Evolutionary conservation across 441 rosid genomes (phyloP).

Genomic region (Euphorbia celastroides): DNA sequence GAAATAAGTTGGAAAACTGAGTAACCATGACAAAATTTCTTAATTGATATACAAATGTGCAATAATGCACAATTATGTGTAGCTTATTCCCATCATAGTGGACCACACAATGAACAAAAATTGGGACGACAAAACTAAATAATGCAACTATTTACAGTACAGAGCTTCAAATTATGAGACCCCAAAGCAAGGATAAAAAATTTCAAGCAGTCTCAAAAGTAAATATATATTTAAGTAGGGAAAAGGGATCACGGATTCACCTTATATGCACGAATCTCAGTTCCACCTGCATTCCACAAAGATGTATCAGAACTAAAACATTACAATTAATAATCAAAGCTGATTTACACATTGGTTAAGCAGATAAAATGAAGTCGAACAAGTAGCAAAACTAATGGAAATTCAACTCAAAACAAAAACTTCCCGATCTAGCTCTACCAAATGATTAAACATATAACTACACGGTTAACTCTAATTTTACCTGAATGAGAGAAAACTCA

Average conservation of each 20-base stretch:
- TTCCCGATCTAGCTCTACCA: background rate
- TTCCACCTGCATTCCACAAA: conserved; percentile 25
- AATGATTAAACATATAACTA: background rate
- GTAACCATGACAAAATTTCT: conserved; percentile 5
- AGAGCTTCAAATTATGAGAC: background rate
- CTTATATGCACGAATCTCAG: background rate
- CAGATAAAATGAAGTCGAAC: no score
- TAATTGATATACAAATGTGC: conserved; percentile 17
- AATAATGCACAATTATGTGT: conserved; percentile 18
- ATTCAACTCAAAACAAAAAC: background rate
- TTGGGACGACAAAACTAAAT: conserved; percentile 24
- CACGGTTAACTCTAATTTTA: conserved; percentile 54
- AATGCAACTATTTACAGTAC: conserved; percentile 18
- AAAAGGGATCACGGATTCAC: conserved; percentile 7
- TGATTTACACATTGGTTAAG: background rate
- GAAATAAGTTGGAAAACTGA: no score
- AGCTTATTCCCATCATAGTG: conserved; percentile 19
- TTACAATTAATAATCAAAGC: no score
- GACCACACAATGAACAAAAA: conserved; percentile 16
- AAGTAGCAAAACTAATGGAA: no score
- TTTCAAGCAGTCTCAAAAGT: conserved; percentile 1
- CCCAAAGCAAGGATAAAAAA: no score
- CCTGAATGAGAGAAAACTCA: conserved; percentile 41
- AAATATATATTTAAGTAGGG: background rate
- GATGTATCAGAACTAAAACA: conserved; percentile 6